Conservation (phyloP, 371 early-diverging fungal species). For the Syncephalastrum racemosum region DNA sequence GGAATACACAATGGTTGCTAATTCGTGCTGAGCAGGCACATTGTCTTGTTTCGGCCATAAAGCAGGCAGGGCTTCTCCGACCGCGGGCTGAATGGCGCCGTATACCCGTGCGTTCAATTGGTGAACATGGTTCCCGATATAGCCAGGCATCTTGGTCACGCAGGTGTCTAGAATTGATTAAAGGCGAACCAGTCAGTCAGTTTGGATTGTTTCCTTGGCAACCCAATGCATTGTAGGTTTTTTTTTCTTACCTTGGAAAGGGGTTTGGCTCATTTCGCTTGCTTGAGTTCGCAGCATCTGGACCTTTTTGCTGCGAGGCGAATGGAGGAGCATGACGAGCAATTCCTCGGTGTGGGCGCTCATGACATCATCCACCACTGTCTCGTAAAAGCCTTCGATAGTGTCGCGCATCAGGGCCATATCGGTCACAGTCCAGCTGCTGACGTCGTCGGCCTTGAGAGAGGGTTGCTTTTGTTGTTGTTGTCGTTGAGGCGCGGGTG, state of each 20-base stretch:
- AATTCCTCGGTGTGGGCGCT: conserved; percentile 35
- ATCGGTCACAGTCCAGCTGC: too few species aligned
- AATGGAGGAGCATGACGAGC: conserved; percentile 27
- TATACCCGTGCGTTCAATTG: conserved; percentile 13
- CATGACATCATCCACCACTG: conserved; percentile 30
- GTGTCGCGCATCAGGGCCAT: conserved; percentile 17
- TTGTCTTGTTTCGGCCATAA: conserved; percentile 13
- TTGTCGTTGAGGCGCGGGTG: too few species aligned
- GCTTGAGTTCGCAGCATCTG: conserved; percentile 10
- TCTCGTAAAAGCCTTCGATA: conserved; percentile 25
- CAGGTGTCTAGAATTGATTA: conserved; percentile 13
- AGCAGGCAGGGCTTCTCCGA: conserved; percentile 12
- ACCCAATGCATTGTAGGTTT: too few species aligned
- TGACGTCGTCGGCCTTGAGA: too few species aligned
- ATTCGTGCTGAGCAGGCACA: conserved; percentile 7
- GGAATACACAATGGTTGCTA: conserved; percentile 11
- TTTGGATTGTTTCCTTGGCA: neutral
- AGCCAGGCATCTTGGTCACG: conserved; percentile 15
- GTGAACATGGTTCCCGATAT: conserved; percentile 21
- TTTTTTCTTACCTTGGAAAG: conserved; percentile 10
- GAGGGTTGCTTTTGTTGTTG: too few species aligned
- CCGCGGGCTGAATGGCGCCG: conserved; percentile 5
- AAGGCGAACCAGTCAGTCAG: neutral
- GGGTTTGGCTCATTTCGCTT: neutral
- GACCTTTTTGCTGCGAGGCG: conserved; percentile 9